phyloP scores from a whole-genome alignment of 306 rosid genomes.

The Comarum palustre region DNA sequence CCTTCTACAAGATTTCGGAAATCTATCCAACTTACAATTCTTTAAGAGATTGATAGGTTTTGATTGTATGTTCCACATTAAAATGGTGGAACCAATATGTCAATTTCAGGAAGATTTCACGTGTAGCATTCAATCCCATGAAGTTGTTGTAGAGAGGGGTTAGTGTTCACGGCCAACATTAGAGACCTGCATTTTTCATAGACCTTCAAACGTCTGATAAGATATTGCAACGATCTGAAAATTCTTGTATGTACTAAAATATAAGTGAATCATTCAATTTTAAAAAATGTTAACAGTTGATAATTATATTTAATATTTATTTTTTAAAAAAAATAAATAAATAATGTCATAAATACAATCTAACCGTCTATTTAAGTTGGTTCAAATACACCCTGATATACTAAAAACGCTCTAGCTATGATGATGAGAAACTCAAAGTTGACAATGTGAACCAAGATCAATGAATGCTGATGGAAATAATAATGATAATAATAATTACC shows the following conservation, averaged over 20 bases:
- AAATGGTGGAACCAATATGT: neutral
- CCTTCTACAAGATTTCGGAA: neutral
- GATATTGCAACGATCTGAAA: too few relatives aligned
- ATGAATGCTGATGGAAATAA: constrained; percentile 10
- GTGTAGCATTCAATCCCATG: neutral
- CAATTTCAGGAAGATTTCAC: neutral
- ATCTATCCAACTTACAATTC: neutral
- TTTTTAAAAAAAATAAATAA: too few relatives aligned
- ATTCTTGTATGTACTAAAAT: too few relatives aligned
- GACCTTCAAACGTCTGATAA: constrained; percentile 19
- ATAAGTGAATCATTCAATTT: too few relatives aligned
- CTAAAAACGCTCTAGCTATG: too few relatives aligned
- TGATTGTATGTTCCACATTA: neutral
- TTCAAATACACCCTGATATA: too few relatives aligned
- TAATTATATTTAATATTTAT: too few relatives aligned
- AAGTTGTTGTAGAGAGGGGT: neutral
- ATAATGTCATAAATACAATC: too few relatives aligned
- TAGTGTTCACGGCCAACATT: constrained; percentile 17
- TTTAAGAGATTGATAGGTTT: neutral
- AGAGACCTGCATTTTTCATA: constrained; percentile 13
- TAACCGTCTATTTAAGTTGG: too few relatives aligned
- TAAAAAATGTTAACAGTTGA: too few relatives aligned
- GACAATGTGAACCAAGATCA: constrained; percentile 39
- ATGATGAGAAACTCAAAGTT: constrained; percentile 56
- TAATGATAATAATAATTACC: neutral